A percentile compares a stretch with the other conserved stretches of the same genome.
Conservation (phyloP, 2,329 filamentous ascomycete genomes). For the Tolypocladium pustulatum region DNA sequence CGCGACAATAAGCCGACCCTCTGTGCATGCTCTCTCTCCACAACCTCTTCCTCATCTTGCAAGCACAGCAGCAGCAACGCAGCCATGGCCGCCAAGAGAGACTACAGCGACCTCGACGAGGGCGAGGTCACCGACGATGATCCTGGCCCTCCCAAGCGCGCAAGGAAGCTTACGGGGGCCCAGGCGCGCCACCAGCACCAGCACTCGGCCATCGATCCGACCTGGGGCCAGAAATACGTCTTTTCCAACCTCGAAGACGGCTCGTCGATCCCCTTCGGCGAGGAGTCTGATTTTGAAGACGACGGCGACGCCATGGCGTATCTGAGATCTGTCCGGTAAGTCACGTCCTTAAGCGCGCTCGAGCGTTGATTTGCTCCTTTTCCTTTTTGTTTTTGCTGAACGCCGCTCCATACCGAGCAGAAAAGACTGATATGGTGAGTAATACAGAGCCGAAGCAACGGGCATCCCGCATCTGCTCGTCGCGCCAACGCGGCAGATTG, state of each 20-base stretch:
- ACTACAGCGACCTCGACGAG: conserved; percentile 18
- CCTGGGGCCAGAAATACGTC: conserved; percentile 62
- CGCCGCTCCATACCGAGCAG: neutral
- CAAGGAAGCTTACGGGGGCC: conserved; percentile 11
- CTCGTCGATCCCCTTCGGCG: conserved; percentile 34
- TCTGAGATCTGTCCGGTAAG: conserved; percentile 60
- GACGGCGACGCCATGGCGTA: conserved; percentile 60
- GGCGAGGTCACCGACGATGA: conserved; percentile 15
- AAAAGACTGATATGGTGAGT: conserved; percentile 40
- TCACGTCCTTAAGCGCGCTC: neutral
- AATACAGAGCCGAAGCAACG: conserved; percentile 61
- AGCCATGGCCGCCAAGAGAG: conserved; percentile 25
- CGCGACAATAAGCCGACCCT: neutral
- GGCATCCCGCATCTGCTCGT: conserved; percentile 62
- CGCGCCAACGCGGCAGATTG: conserved; percentile 44
- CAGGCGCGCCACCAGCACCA: conserved; percentile 30
- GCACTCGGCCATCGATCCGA: conserved; percentile 44
- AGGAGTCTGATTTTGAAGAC: conserved; percentile 57
- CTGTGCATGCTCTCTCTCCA: neutral
- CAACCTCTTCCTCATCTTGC: neutral
- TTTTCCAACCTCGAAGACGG: conserved; percentile 51
- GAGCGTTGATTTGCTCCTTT: neutral
- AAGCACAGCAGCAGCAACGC: neutral
- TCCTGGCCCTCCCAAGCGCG: conserved; percentile 13
- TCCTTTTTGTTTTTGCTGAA: neutral